Evolutionary conservation across 148 eudicot genomes (phyloP).

Genomic region (Nyssa sinensis): DNA sequence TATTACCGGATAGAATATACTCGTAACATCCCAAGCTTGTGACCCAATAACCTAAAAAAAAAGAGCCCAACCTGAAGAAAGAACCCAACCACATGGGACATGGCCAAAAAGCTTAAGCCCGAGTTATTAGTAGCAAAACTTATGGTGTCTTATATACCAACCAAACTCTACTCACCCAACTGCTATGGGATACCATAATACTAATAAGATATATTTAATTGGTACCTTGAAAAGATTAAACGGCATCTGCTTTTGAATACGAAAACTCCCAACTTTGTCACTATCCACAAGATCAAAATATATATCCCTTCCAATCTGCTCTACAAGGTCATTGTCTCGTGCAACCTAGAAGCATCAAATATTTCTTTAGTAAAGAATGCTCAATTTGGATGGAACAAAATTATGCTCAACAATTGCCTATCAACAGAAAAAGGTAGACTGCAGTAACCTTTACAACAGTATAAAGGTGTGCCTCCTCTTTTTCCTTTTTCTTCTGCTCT

Average conservation of each 20-base stretch:
- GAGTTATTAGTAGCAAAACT: too few relatives aligned
- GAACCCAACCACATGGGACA: too few relatives aligned
- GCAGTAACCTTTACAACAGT: slow-evolving; percentile 79
- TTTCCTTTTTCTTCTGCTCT: slow-evolving; percentile 85
- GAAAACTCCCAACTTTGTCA: slow-evolving; percentile 86
- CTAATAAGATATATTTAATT: slow-evolving; percentile 1
- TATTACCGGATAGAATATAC: background rate
- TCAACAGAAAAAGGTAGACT: slow-evolving; percentile 1
- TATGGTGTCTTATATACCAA: too few relatives aligned
- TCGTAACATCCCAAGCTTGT: too few relatives aligned
- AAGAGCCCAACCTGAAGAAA: too few relatives aligned
- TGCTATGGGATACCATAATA: too few relatives aligned
- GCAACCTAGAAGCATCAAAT: slow-evolving; percentile 60
- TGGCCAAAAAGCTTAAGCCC: too few relatives aligned
- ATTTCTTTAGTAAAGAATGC: slow-evolving; percentile 4
- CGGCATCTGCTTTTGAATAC: slow-evolving; percentile 97
- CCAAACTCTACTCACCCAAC: too few relatives aligned
- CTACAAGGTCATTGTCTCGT: slow-evolving; percentile 73
- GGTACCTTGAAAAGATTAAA: slow-evolving; percentile 90
- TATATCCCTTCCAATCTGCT: slow-evolving; percentile 90
- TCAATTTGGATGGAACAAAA: background rate
- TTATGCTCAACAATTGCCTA: background rate
- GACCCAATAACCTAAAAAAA: too few relatives aligned
- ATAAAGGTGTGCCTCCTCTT: slow-evolving; percentile 96
- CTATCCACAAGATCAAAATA: slow-evolving; percentile 97